These are phyloP conservation scores for Cochlearia excelsa DNA, from an alignment of 345 rosid species.

Conservation along the genomic window DNA sequence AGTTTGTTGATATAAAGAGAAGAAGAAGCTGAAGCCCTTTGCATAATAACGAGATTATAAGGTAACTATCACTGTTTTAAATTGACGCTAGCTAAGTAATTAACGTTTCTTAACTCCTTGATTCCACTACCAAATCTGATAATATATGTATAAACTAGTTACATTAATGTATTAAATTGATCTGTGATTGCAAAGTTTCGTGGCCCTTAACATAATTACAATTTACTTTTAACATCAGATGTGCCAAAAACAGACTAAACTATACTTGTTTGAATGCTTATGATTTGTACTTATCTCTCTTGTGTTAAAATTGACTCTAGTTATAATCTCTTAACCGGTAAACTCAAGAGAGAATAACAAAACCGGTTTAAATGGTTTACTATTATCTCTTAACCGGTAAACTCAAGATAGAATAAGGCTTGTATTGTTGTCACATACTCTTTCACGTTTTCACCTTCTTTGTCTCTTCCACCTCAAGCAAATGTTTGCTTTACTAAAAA, in stretches of 20 bases:
- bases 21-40: background rate
- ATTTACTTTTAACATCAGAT: constrained; percentile 19
- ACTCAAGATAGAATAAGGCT: too few relatives aligned
- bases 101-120: constrained; percentile 20
- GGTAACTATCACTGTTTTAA: constrained; percentile 10
- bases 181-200: background rate
- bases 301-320: too few relatives aligned
- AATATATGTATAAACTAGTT: constrained; percentile 2
- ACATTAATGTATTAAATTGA: constrained; percentile 15
- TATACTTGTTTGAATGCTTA: too few relatives aligned
- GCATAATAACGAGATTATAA: background rate
- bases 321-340: too few relatives aligned
- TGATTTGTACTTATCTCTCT: too few relatives aligned
- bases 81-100: background rate
- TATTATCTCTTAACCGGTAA: too few relatives aligned
- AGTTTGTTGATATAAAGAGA: constrained; percentile 21
- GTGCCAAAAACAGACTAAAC: constrained; percentile 16
- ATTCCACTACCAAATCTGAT: background rate
- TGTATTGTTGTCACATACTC: constrained; percentile 5
- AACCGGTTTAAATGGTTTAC: too few relatives aligned
- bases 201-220: constrained; percentile 18
- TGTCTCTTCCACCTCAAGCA: background rate
- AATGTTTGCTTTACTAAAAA: background rate
- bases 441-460: constrained; percentile 7
- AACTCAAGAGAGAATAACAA: too few relatives aligned